phyloP scores from a whole-genome alignment of 179 eudicot genomes.

The Carnegiea gigantea region DNA sequence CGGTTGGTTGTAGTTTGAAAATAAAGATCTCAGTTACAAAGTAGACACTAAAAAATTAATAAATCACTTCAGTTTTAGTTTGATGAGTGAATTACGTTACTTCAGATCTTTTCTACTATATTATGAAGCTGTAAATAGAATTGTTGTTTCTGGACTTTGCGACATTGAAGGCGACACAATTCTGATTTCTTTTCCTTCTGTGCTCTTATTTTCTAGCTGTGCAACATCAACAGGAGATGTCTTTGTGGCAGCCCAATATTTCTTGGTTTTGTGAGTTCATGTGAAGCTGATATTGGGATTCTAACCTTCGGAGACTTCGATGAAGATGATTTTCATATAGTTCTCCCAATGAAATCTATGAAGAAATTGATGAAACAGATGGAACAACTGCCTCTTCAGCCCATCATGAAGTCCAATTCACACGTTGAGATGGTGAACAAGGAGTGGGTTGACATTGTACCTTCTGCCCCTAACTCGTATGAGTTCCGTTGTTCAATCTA shows the following conservation, averaged over 20 bases:
- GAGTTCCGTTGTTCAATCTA: constrained; percentile 69
- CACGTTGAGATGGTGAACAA: constrained; percentile 67
- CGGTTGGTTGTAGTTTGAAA: too few species aligned
- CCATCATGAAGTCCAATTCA: constrained; percentile 38
- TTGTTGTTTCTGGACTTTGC: background rate
- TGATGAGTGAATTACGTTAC: too few species aligned
- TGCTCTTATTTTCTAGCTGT: constrained; percentile 42
- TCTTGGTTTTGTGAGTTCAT: constrained; percentile 56
- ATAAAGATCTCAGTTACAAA: too few species aligned
- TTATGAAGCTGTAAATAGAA: background rate
- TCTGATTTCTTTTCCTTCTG: background rate
- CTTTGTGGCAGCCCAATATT: constrained; percentile 36
- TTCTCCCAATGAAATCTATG: constrained; percentile 55
- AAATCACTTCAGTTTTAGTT: too few species aligned
- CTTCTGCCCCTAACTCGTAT: constrained; percentile 64
- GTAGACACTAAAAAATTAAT: too few species aligned
- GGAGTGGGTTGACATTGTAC: constrained; percentile 63
- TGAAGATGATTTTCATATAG: constrained; percentile 52
- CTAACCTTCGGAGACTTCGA: constrained; percentile 39
- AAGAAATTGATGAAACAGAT: constrained; percentile 44
- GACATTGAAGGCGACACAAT: background rate
- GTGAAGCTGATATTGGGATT: constrained; percentile 56
- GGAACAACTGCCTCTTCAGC: constrained; percentile 42
- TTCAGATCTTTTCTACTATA: too few species aligned
- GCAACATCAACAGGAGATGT: constrained; percentile 32